A percentile compares a stretch with the other conserved stretches of the same genome.
Conservation (phyloP, 352 stramenopile genomes). For the Plasmopara viticola region DNA sequence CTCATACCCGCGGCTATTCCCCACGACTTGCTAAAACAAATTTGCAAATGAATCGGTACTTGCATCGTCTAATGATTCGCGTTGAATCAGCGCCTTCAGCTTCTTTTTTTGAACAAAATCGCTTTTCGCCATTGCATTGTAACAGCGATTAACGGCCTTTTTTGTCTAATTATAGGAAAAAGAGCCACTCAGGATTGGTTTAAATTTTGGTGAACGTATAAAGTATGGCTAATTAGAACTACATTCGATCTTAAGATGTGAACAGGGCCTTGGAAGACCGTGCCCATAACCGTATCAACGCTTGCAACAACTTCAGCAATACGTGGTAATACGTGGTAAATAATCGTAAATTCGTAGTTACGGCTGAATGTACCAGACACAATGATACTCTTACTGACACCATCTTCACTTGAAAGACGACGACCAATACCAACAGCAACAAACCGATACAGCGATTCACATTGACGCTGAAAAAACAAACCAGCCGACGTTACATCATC, state of each 20-base stretch:
- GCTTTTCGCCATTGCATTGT: conserved; percentile 3
- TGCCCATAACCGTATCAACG: conserved; percentile 7
- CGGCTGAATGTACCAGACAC: conserved; percentile 7
- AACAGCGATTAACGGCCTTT: background rate
- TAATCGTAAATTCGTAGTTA: conserved; percentile 1
- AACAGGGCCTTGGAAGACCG: too few relatives aligned
- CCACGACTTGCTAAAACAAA: too few relatives aligned
- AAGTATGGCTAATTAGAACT: too few relatives aligned
- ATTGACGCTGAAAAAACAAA: background rate
- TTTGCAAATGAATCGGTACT: background rate
- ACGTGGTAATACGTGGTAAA: conserved; percentile 15
- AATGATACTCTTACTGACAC: conserved; percentile 3
- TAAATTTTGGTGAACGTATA: too few relatives aligned
- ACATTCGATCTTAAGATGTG: too few relatives aligned
- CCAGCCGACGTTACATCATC: conserved; percentile 4
- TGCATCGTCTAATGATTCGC: background rate
- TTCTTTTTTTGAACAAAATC: background rate
- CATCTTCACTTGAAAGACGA: background rate
- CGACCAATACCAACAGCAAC: conserved; percentile 17
- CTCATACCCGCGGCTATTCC: background rate
- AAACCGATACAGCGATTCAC: background rate
- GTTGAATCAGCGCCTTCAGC: background rate
- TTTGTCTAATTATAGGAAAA: background rate
- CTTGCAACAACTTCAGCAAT: conserved; percentile 7
- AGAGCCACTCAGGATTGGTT: background rate